Percentiles rank a stretch among this genome's conserved stretches.
phyloP scores from a whole-genome alignment of 306 rosid species.

The Prunus armeniaca region DNA sequence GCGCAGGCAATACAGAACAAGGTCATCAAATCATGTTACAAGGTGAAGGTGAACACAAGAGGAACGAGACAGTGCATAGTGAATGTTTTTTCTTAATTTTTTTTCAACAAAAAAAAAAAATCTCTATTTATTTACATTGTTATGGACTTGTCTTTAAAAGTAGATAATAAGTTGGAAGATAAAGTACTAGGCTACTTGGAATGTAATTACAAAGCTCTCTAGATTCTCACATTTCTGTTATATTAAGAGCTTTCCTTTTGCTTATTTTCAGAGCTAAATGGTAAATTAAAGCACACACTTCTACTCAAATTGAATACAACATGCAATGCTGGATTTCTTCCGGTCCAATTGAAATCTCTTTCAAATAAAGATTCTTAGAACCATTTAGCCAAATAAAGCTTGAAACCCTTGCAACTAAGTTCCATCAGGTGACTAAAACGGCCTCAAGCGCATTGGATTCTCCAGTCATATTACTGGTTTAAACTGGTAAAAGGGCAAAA shows the following conservation, averaged over 20 bases:
- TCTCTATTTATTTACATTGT: neutral
- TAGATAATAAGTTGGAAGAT: conserved; percentile 16
- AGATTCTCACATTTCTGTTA: neutral
- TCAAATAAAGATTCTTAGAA: neutral
- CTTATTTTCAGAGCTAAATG: neutral
- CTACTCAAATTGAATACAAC: neutral
- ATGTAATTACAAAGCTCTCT: neutral
- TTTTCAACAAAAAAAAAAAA: neutral
- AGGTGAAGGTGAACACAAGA: neutral
- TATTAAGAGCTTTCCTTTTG: neutral
- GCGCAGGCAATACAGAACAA: neutral
- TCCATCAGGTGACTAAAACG: neutral
- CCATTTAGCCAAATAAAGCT: neutral
- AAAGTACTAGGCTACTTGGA: neutral
- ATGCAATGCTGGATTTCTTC: neutral
- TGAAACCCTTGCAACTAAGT: neutral
- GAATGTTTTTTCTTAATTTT: neutral
- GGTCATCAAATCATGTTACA: neutral
- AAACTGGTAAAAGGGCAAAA: no score
- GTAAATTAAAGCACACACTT: neutral
- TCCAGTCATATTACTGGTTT: no score
- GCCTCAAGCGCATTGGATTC: neutral
- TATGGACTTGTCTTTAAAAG: neutral
- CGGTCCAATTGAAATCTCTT: no score
- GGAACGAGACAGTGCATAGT: neutral